phyloP scores from a whole-genome alignment of 1,284 basidiomycete genomes.

The Veloporphyrellus conicus region DNA sequence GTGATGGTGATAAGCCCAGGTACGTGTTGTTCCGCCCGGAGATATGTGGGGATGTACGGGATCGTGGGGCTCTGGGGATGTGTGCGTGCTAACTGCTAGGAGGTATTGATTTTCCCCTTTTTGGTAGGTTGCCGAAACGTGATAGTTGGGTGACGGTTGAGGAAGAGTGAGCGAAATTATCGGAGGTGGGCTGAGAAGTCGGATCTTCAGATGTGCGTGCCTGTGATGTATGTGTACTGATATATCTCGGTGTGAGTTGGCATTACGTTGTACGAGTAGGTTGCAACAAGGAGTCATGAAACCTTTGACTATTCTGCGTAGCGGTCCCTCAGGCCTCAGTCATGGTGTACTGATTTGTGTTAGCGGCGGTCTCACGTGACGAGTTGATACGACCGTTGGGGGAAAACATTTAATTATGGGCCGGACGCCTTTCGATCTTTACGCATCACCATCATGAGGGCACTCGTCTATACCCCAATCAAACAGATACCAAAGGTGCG shows the following conservation, averaged over 20 bases:
- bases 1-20: slow-evolving; percentile 2
- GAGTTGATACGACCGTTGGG: too few species aligned
- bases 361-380: too few species aligned
- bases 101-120: neutral
- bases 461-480: slow-evolving; percentile 16
- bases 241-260: neutral
- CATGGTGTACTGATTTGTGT: too few species aligned
- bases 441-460: slow-evolving; percentile 12
- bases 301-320: too few species aligned
- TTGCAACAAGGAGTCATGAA: too few species aligned
- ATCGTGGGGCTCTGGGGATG: neutral
- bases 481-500: slow-evolving; percentile 26
- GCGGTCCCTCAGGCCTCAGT: too few species aligned
- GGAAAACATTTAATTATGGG: too few species aligned
- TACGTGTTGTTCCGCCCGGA: slow-evolving; percentile 2
- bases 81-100: neutral
- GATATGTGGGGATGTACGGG: too few species aligned
- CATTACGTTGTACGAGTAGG: slow-evolving; percentile 6
- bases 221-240: neutral
- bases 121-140: slow-evolving; percentile 22
- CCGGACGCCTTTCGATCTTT: neutral
- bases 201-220: neutral
- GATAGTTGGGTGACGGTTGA: slow-evolving; percentile 44
- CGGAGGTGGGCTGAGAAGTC: neutral
- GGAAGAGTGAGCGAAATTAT: slow-evolving; percentile 17